phyloP scores from a whole-genome alignment of 2,329 filamentous ascomycete genomes.

The Chaetomium strumarium region DNA sequence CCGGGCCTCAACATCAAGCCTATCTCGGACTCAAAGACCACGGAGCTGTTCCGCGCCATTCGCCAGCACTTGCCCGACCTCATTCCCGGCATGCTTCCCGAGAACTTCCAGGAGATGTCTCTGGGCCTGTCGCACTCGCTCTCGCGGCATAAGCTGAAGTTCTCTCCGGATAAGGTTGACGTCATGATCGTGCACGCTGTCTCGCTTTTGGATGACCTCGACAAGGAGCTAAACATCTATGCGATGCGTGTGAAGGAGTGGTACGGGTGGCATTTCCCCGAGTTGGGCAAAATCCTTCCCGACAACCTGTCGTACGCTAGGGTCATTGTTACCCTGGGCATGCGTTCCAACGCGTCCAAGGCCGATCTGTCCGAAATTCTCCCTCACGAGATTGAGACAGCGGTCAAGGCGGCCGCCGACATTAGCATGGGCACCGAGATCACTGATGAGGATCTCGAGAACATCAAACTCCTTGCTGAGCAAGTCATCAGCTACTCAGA shows the following conservation, averaged over 20 bases:
- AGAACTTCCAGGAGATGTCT: slow-evolving; percentile 89
- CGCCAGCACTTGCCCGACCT: slow-evolving; percentile 84
- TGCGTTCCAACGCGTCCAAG: slow-evolving; percentile 71
- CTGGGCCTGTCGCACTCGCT: slow-evolving; percentile 95
- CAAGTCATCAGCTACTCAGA: slow-evolving; percentile 90
- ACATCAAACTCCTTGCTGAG: slow-evolving; percentile 85
- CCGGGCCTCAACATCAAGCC: slow-evolving; percentile 80
- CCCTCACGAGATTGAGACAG: slow-evolving; percentile 87
- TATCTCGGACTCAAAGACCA: slow-evolving; percentile 72
- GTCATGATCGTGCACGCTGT: slow-evolving; percentile 99
- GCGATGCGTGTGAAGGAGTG: slow-evolving; percentile 99
- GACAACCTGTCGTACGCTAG: slow-evolving; percentile 93
- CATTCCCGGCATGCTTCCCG: slow-evolving; percentile 77
- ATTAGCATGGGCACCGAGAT: slow-evolving; percentile 99
- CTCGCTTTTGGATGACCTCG: slow-evolving; percentile 85
- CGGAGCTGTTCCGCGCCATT: slow-evolving; percentile 90
- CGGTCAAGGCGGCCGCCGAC: slow-evolving; percentile 90
- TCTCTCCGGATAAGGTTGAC: slow-evolving; percentile 97
- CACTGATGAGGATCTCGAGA: slow-evolving; percentile 82
- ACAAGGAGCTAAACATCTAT: slow-evolving; percentile 98
- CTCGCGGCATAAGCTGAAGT: slow-evolving; percentile 96
- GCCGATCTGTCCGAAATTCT: slow-evolving; percentile 84
- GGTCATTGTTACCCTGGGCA: slow-evolving; percentile 82
- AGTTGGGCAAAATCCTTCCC: slow-evolving; percentile 93
- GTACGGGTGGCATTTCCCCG: slow-evolving; percentile 99